Base-by-base conservation (phyloP, 108 stramenopile genomes). In the Nitzschia palea region DNA sequence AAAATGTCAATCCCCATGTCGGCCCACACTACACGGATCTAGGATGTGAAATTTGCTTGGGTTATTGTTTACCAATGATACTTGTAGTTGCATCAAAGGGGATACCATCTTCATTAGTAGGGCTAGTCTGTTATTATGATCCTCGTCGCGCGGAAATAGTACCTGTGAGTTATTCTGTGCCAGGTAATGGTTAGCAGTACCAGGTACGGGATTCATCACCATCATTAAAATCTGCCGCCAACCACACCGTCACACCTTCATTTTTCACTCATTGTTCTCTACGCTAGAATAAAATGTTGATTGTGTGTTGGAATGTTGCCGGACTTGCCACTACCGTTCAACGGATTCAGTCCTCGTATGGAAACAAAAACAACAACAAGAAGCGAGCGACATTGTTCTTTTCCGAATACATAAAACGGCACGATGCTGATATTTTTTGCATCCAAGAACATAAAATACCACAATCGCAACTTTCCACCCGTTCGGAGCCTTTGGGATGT, bases 361-460 rank as follows among this genome's bases (percentile, higher is more conserved):
- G 67, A 18, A 32, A 68, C n/a, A n/a, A 33, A 9, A 45, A 12
- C 25, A 65, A 72, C 30, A 30, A 44, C 51, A 23, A 52, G 52
- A 64, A 10, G 60, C 20, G n/a, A 34, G 47, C 65, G 2, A 55
- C 62, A 14, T 29, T 65, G 12, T 66, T 60, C 15, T 68, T 90
- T 29, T 66, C 70, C 15, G 63, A 80, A 33, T 89, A 75, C 47
- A 70, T 93, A 26, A 50, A 62, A 32, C 86, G 84, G 1, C 88
- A 95, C 40, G 14, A 64, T 22, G 71, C 82, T 5, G 88, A 92
- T 74, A 91, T 97, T 55, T 50, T 94, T 32, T 93, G 94, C 70
- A 44, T 97, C 22, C 96, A 97, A 67, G 96, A 97, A 62, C 86
- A 88, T 58, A 97, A 97, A 76, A 88, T 97, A 50, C 90, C 87